These are phyloP conservation scores for Elsinoe batatas DNA, from an alignment of 2,329 filamentous ascomycete species.

Conservation along the genomic window DNA sequence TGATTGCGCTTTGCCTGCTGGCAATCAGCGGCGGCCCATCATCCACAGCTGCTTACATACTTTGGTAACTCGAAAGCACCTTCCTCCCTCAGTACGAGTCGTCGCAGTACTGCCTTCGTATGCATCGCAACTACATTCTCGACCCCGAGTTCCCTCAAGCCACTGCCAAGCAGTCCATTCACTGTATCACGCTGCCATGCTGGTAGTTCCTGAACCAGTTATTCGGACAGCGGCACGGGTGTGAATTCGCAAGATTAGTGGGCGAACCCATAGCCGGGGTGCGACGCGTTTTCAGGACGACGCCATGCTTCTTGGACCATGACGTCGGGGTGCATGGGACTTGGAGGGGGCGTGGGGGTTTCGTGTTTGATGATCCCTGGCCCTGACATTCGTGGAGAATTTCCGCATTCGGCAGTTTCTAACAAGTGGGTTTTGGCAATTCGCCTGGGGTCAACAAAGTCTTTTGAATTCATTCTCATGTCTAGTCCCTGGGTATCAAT, in stretches of 20 bases:
- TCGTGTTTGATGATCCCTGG: not conserved
- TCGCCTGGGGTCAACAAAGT: not conserved
- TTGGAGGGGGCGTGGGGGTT: not conserved
- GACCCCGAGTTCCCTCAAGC: not conserved
- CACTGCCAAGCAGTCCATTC: not conserved
- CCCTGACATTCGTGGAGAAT: not conserved
- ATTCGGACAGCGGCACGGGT: too few relatives aligned
- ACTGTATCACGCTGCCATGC: not conserved
- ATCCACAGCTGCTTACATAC: not conserved
- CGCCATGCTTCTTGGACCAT: not conserved
- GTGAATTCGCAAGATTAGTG: too few relatives aligned
- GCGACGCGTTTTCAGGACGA: not conserved
- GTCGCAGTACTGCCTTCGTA: too few relatives aligned
- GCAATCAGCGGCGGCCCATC: too few relatives aligned
- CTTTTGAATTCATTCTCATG: conserved; percentile 3
- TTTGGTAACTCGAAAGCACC: not conserved
- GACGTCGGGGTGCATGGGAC: not conserved
- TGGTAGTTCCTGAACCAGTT: too few relatives aligned
- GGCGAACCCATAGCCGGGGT: too few relatives aligned
- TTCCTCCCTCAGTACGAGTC: too few relatives aligned
- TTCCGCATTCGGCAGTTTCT: not conserved
- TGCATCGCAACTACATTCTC: too few relatives aligned
- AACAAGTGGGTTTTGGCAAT: not conserved
- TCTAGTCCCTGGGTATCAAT: conserved; percentile 10
- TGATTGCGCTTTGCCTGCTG: not conserved